Percentiles rank a stretch among this genome's conserved stretches.
These are phyloP conservation scores for Mycena amicta DNA, from an alignment of 768 basidiomycete species.

Conservation along the genomic window DNA sequence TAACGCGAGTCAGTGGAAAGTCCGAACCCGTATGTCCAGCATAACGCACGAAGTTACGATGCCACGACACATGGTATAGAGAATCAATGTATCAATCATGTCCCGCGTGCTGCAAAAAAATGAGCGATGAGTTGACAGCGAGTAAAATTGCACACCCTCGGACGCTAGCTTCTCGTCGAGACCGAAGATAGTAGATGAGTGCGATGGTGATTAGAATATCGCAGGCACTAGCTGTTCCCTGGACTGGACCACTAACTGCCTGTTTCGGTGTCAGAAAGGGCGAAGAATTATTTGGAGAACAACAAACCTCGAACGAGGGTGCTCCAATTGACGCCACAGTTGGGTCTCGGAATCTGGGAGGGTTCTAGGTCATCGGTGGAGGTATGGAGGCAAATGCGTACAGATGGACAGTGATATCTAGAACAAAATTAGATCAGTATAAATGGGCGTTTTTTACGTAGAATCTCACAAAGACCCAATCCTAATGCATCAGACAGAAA, in stretches of 20 bases:
- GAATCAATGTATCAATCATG: slow-evolving; percentile 10
- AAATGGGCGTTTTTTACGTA: too few relatives aligned
- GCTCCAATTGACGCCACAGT: slow-evolving; percentile 1
- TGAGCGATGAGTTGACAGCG: not conserved
- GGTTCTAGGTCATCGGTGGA: not conserved
- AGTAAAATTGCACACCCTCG: not conserved
- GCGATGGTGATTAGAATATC: slow-evolving; percentile 9
- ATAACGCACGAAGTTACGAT: slow-evolving; percentile 9
- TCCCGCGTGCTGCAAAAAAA: slow-evolving; percentile 3
- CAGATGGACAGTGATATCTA: too few relatives aligned
- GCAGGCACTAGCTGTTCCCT: slow-evolving; percentile 9
- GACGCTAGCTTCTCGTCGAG: not conserved
- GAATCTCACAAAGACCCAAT: too few relatives aligned
- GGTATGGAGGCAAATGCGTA: too few relatives aligned
- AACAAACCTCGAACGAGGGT: too few relatives aligned
- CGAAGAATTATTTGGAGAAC: too few relatives aligned
- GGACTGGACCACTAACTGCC: slow-evolving; percentile 8
- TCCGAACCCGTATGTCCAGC: not conserved
- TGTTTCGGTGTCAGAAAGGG: too few relatives aligned
- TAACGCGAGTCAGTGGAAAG: not conserved
- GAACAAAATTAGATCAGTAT: too few relatives aligned
- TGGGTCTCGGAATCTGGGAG: slow-evolving; percentile 8
- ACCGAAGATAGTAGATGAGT: slow-evolving; percentile 9
- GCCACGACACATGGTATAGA: slow-evolving; percentile 8
- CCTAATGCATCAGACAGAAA: too few relatives aligned